These are phyloP conservation scores for Ehretia macrophylla DNA, from an alignment of 257 asterid species.

Conservation along the genomic window DNA sequence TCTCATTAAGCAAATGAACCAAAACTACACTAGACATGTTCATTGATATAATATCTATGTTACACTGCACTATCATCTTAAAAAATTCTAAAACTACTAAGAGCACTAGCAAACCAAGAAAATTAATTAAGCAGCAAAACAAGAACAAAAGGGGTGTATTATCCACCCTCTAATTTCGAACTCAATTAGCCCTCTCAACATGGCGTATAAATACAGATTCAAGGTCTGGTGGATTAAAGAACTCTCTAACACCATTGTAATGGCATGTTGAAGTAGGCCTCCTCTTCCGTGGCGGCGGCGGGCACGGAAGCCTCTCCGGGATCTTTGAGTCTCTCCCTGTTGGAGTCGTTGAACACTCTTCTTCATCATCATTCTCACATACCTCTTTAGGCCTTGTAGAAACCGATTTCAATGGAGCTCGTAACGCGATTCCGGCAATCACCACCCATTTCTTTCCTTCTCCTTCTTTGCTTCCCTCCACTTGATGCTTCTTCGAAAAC, in stretches of 20 bases:
- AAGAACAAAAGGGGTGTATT: neutral
- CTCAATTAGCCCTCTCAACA: slow-evolving; percentile 53
- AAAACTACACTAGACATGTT: slow-evolving; percentile 14
- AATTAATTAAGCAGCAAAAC: neutral
- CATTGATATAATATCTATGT: slow-evolving; percentile 18
- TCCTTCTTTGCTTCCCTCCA: slow-evolving; percentile 38
- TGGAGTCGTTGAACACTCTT: slow-evolving; percentile 60
- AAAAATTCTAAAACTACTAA: neutral
- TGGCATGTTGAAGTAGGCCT: slow-evolving; percentile 52
- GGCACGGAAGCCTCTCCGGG: slow-evolving; percentile 64
- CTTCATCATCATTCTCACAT: slow-evolving; percentile 13
- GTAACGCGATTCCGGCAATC: slow-evolving; percentile 52
- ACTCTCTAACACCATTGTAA: slow-evolving; percentile 53
- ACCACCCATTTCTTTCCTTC: slow-evolving; percentile 56
- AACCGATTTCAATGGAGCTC: slow-evolving; percentile 58
- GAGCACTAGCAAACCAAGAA: neutral
- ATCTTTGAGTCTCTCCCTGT: slow-evolving; percentile 63
- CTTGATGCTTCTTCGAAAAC: slow-evolving; percentile 51
- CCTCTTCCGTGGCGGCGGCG: slow-evolving; percentile 83
- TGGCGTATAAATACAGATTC: slow-evolving; percentile 65
- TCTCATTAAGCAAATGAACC: slow-evolving; percentile 22
- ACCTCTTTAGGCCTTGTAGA: slow-evolving; percentile 36
- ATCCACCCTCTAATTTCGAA: neutral
- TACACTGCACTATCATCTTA: slow-evolving; percentile 8
- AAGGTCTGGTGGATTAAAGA: slow-evolving; percentile 73